phyloP scores from a whole-genome alignment of 768 basidiomycete genomes.

The Serendipita indica region DNA sequence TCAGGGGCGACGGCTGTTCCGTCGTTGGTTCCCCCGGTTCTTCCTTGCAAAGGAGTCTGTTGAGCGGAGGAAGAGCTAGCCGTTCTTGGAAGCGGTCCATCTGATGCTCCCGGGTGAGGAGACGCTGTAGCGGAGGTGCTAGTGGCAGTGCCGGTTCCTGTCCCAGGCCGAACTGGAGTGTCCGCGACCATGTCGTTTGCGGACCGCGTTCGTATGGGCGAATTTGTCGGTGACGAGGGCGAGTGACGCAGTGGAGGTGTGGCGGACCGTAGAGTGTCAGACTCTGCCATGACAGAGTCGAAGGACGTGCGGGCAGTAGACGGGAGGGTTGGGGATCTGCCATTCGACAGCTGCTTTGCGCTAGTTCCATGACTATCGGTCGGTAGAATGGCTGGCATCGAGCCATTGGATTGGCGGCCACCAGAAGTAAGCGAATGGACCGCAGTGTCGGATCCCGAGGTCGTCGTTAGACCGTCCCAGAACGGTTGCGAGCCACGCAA shows the following conservation, averaged over 20 bases:
- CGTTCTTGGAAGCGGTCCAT: conserved; percentile 1
- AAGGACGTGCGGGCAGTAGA: conserved; percentile 1
- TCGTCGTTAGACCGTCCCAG: neutral
- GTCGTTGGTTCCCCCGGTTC: neutral
- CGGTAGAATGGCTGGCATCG: neutral
- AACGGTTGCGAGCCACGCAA: neutral
- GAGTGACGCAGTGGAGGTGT: neutral
- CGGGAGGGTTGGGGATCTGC: neutral
- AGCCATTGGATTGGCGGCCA: neutral
- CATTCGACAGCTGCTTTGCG: neutral
- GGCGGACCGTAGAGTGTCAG: neutral
- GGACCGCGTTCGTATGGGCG: conserved; percentile 10
- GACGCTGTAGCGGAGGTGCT: conserved; percentile 1
- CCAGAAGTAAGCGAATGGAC: neutral
- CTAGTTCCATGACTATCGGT: neutral
- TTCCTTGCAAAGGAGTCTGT: neutral
- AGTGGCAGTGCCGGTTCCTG: neutral
- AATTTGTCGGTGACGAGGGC: neutral
- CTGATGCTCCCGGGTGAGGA: neutral
- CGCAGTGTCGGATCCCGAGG: no score
- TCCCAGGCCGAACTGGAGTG: neutral
- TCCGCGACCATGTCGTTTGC: conserved; percentile 11
- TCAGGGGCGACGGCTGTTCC: neutral
- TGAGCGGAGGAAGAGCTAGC: neutral
- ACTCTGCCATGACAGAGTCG: neutral